These are phyloP conservation scores for Suhomyces pyralidae DNA, from an alignment of 805 yeast genomes.

Conservation along the genomic window DNA sequence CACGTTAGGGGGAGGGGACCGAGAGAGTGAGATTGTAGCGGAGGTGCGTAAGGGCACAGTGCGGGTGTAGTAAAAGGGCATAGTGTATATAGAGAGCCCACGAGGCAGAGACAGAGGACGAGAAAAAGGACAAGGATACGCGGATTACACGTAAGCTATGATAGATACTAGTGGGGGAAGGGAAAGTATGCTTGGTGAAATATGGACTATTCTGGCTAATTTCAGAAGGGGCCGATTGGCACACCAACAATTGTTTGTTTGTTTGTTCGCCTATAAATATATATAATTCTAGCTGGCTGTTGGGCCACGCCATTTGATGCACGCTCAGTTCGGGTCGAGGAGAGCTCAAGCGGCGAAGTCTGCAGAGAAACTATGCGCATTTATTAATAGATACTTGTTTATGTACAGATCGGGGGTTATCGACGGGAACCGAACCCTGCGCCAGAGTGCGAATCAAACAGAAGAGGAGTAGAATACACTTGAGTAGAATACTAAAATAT, in stretches of 20 bases:
- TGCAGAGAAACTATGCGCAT: neutral
- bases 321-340: neutral
- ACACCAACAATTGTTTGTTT: neutral
- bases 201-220: neutral
- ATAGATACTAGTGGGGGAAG: too few relatives aligned
- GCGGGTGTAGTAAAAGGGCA: neutral
- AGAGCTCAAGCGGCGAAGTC: neutral
- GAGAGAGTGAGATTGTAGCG: neutral
- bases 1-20: neutral
- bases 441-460: neutral
- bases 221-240: neutral
- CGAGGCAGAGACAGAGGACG: neutral
- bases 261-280: neutral
- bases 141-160: neutral
- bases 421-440: neutral
- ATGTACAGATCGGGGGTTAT: neutral
- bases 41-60: neutral
- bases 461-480: too few relatives aligned
- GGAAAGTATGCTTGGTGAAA: too few relatives aligned
- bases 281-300: neutral
- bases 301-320: neutral
- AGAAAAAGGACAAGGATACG: too few relatives aligned
- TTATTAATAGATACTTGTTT: neutral
- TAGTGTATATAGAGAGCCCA: neutral
- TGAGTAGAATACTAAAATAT: too few relatives aligned